A percentile compares a stretch with the other conserved stretches of the same genome.
Conservation (phyloP, 441 rosid species). For the Gossypium trilobum region DNA sequence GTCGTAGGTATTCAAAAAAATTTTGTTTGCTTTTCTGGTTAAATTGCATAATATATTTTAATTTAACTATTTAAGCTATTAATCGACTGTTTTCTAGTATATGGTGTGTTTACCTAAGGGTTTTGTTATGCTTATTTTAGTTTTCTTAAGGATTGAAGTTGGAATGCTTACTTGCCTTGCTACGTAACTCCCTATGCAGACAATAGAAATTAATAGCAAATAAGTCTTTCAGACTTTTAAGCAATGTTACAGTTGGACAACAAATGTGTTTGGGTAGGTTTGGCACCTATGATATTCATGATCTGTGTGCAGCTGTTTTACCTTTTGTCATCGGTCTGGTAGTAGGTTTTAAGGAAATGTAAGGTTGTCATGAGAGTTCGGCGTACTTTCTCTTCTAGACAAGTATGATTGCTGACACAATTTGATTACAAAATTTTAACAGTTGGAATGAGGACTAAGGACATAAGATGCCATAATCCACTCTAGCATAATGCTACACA, state of each 20-base stretch:
- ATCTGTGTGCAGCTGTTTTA: background rate
- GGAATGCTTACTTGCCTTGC: background rate
- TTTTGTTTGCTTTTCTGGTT: background rate
- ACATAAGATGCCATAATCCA: background rate
- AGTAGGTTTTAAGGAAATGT: background rate
- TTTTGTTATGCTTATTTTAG: background rate
- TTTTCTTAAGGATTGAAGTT: background rate
- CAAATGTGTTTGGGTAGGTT: background rate
- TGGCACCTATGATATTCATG: background rate
- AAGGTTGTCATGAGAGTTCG: background rate
- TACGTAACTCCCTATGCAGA: background rate
- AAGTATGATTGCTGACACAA: background rate
- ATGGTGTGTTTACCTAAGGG: too few species aligned
- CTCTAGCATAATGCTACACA: background rate
- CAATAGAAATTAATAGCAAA: background rate
- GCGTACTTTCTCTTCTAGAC: background rate
- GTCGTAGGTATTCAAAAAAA: slow-evolving; percentile 24
- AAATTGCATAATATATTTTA: background rate
- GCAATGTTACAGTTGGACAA: background rate
- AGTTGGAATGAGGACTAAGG: background rate
- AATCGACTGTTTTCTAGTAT: background rate
- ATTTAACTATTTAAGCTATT: background rate
- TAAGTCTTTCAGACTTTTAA: background rate
- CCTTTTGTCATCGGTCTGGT: background rate
- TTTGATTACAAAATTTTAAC: background rate